Conservation (phyloP, 1,284 basidiomycete genomes). For the Ganoderma boninense region DNA sequence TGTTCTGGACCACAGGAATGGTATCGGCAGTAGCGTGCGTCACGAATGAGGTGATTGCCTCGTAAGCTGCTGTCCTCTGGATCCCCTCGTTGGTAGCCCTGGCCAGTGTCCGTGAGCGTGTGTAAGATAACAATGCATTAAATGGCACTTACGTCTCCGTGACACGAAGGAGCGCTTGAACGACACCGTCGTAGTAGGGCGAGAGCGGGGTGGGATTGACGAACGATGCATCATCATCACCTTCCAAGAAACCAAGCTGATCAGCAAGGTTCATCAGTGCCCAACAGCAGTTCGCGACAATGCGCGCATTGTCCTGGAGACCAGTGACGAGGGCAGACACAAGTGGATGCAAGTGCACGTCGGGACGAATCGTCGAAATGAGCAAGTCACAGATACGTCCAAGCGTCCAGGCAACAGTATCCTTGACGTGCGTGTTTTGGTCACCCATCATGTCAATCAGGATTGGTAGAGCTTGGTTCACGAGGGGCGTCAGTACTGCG, state of each 20-base stretch:
- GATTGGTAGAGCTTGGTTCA: slow-evolving; percentile 93
- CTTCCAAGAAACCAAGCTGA: slow-evolving; percentile 75
- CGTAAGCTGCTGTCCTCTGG: slow-evolving; percentile 95
- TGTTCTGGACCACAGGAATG: slow-evolving; percentile 85
- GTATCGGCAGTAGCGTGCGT: slow-evolving; percentile 86
- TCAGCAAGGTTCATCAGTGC: slow-evolving; percentile 95
- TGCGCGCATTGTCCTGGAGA: slow-evolving; percentile 84
- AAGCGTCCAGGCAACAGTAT: slow-evolving; percentile 98
- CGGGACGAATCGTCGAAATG: slow-evolving; percentile 88
- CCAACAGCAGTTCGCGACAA: slow-evolving; percentile 96
- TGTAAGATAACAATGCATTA: not conserved
- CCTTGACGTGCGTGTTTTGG: slow-evolving; percentile 88
- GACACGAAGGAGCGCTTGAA: slow-evolving; percentile 83
- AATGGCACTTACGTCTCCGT: slow-evolving; percentile 77
- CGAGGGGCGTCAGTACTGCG: slow-evolving; percentile 86
- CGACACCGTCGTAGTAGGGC: slow-evolving; percentile 89
- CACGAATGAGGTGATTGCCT: slow-evolving; percentile 91
- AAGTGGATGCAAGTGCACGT: slow-evolving; percentile 88
- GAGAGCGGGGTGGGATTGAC: slow-evolving; percentile 79
- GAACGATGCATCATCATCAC: slow-evolving; percentile 59
- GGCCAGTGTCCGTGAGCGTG: slow-evolving; percentile 26
- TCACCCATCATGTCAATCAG: slow-evolving; percentile 97
- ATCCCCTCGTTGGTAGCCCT: slow-evolving; percentile 91
- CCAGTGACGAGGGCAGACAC: slow-evolving; percentile 87
- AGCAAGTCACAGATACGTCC: slow-evolving; percentile 95